A percentile compares a stretch with the other conserved stretches of the same genome.
These are phyloP conservation scores for Arthroderma sp. DNA, from an alignment of 2,329 filamentous ascomycete species.

Conservation along the genomic window DNA sequence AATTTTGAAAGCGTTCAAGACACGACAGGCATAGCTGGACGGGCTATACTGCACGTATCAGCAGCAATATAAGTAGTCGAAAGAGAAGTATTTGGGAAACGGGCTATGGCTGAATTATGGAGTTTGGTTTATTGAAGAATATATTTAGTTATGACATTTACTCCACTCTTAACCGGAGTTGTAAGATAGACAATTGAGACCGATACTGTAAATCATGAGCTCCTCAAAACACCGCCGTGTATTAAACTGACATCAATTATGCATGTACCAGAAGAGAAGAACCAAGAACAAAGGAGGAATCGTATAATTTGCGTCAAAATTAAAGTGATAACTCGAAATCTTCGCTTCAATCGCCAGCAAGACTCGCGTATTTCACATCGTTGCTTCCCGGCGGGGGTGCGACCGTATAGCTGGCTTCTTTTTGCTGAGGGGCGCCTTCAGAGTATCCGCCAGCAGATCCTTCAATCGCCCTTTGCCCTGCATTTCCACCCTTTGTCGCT, in stretches of 20 bases:
- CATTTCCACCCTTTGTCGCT: slow-evolving; percentile 25
- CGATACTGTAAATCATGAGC: neutral
- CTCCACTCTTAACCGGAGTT: neutral
- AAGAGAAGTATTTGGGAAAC: no score
- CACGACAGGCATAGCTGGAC: no score
- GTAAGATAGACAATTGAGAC: neutral
- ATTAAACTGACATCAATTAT: no score
- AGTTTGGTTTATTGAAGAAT: no score
- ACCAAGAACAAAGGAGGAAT: neutral
- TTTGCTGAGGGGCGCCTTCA: slow-evolving; percentile 28
- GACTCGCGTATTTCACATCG: slow-evolving; percentile 71
- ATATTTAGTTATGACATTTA: neutral
- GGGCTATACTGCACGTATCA: no score
- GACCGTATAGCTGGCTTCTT: slow-evolving; percentile 36
- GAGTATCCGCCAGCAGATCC: slow-evolving; percentile 17
- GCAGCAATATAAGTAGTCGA: no score
- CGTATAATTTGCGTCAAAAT: neutral
- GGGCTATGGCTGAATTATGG: no score
- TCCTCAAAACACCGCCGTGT: neutral
- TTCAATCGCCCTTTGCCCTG: slow-evolving; percentile 8
- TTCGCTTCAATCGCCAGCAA: slow-evolving; percentile 57
- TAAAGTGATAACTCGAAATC: neutral
- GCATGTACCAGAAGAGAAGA: no score
- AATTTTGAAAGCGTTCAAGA: no score
- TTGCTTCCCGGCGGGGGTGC: slow-evolving; percentile 67